Base-by-base conservation (phyloP, 805 yeast species). In the Metschnikowia chrysomelidarum region DNA sequence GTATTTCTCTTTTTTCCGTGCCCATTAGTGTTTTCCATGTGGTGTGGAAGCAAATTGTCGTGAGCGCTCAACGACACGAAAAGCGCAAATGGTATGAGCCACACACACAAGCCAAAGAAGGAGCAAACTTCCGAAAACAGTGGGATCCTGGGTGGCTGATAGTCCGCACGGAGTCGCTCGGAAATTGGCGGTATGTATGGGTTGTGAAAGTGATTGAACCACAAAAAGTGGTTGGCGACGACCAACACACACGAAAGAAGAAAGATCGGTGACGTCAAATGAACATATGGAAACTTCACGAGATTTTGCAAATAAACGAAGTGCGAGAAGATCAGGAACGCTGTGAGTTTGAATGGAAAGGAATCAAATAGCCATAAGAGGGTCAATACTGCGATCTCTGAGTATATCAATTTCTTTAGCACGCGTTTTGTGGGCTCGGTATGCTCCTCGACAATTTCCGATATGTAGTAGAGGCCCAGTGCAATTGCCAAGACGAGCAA, bases 371-470 rank as follows among this genome's bases (percentile, higher is more conserved):
- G 23, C 65, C 76, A 67, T 15, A 93, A 67, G 13, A 84, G 64
- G 2, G 77, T 56, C 33, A 78, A 75, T 0, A 73, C 46, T 0
- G 43, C 69, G 7, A 84, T 73, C n/a, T 87, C 76, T 2, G 64
- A 63, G 54, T 78, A 77, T 21, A 89, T 87, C 34, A 78, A 56
- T 44, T 80, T 70, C 28, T 68, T 70, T 24, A 93, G 66, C 36
- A 87, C 69, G 39, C 87, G 63, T 50, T 77, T 82, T 8, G 98
- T 86, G 31, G 88, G 78, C 44, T 85, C 93, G 0, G 95, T 75
- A 57, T 93, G 91, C 53, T 89, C 97, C 56, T 93, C 98, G 11
- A 93, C 95, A 20, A 88, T 63, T 56, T 93, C 98, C 7, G 95
- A 85, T 24, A 91, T 69, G 51, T 88, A 89, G 67, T 88, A 93